Evolutionary conservation across 257 asterid genomes (phyloP), one percentile per base, ranked within the genome.

Genomic region (Oldenlandia corymbosa): DNA sequence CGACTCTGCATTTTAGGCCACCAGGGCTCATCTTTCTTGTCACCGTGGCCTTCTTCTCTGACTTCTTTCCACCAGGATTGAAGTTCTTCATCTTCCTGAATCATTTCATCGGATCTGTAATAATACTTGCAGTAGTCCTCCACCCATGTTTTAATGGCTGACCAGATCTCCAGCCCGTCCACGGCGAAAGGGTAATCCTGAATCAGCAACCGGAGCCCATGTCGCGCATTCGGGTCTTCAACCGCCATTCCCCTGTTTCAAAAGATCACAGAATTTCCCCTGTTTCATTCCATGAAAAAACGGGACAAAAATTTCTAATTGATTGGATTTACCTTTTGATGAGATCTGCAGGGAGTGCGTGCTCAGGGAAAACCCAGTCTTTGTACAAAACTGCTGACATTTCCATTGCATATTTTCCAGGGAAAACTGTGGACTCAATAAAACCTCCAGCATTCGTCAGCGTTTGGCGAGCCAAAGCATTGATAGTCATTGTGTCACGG

Each of bases 11-110:
- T 55, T 30, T 31, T 1, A 17, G 61, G 61, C 61, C 61, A 56
- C 61, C 61, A 56, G 32, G 42, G 61, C 32, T 30, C 61, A 56
- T 56, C 45, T 56, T 56, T 56, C 43, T 56, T 56, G 61, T 56
- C 61, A 5, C 14, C 61, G 10, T 56, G 61, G 30, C 61, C 61
- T 4, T 56, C 11, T n/a, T 56, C 61, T 31, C 61, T 17, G 6
- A 56, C 23, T 6, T 56, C 61, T 12, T 56, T 56, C 61, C 61
- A 56, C 61, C 61, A 56, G 26, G 61, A 16, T 56, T 56, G 61
- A 21, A 56, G 61, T 20, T 56, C 61, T 17, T 0, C 11, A 11
- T 56, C 61, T 17, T 56, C 20, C n/a, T 56, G 61, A 56, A 56
- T 8, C 26, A 31, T 56, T 5, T n/a, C 61, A 30, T 56, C 61